Conservation (phyloP, 768 basidiomycete genomes). For the Hypsizygus marmoreus region DNA sequence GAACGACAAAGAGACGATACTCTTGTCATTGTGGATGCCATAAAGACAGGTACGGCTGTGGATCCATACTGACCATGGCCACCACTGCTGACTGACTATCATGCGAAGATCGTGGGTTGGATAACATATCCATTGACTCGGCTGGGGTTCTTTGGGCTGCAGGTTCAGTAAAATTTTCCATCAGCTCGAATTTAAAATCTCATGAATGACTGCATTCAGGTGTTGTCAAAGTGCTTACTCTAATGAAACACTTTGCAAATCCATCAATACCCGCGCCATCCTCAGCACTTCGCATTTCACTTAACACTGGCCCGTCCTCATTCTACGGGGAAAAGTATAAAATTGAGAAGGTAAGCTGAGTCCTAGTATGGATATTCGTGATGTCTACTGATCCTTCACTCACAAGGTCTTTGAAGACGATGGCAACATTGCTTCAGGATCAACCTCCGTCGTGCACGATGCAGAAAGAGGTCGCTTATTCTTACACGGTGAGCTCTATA, state of each 20-base stretch:
- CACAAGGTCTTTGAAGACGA: constrained; percentile 68
- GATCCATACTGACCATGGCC: too few relatives aligned
- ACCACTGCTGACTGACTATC: not conserved
- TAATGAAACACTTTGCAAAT: constrained; percentile 42
- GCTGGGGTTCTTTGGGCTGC: constrained; percentile 66
- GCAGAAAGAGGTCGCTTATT: constrained; percentile 50
- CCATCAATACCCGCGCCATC: constrained; percentile 45
- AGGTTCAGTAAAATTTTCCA: constrained; percentile 35
- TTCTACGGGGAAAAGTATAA: constrained; percentile 64
- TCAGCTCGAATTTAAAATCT: not conserved
- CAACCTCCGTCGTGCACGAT: constrained; percentile 61
- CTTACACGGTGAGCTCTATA: constrained; percentile 57
- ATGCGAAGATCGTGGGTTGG: constrained; percentile 48
- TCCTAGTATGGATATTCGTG: not conserved
- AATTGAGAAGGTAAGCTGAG: constrained; percentile 50
- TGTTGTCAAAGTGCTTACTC: constrained; percentile 41
- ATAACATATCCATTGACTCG: constrained; percentile 63
- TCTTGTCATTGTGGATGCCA: constrained; percentile 52
- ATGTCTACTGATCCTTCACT: constrained; percentile 6
- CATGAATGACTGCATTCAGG: constrained; percentile 27
- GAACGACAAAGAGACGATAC: constrained; percentile 62
- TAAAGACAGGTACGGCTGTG: constrained; percentile 49
- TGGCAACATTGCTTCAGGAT: constrained; percentile 55
- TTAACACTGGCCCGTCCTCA: constrained; percentile 50
- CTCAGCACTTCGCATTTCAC: constrained; percentile 51